phyloP scores from a whole-genome alignment of 345 rosid genomes.

The Eucalyptus marginata region DNA sequence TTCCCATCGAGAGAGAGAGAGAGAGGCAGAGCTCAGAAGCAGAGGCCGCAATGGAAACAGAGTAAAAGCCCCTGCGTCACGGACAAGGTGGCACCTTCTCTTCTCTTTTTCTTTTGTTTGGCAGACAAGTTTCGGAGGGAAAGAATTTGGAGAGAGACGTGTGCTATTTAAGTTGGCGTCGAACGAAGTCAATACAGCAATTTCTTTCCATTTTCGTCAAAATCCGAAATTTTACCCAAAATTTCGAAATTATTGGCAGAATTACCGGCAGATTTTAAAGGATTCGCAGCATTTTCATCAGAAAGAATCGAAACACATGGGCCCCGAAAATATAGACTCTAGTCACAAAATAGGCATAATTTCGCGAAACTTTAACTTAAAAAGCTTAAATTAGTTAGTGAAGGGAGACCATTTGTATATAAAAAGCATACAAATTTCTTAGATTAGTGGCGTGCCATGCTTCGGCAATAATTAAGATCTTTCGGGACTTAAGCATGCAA shows the following conservation, averaged over 20 bases:
- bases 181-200: neutral
- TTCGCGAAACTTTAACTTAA: neutral
- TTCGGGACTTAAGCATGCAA: too few relatives aligned
- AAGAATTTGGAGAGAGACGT: neutral
- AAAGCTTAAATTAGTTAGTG: neutral
- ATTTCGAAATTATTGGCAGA: neutral
- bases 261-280: neutral
- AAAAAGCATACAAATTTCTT: neutral
- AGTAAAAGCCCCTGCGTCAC: neutral
- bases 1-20: neutral
- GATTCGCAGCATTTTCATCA: neutral
- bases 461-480: neutral
- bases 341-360: fast-evolving
- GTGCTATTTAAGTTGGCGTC: neutral
- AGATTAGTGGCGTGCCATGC: neutral
- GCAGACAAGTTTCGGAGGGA: neutral
- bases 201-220: neutral
- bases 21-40: neutral
- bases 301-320: neutral
- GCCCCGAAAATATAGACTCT: neutral
- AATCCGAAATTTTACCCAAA: neutral
- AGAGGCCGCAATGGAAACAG: neutral
- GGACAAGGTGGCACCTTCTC: neutral
- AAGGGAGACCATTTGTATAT: neutral
- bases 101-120: neutral